Conservation (phyloP, 148 eudicot genomes). For the Arctostaphylos glauca region DNA sequence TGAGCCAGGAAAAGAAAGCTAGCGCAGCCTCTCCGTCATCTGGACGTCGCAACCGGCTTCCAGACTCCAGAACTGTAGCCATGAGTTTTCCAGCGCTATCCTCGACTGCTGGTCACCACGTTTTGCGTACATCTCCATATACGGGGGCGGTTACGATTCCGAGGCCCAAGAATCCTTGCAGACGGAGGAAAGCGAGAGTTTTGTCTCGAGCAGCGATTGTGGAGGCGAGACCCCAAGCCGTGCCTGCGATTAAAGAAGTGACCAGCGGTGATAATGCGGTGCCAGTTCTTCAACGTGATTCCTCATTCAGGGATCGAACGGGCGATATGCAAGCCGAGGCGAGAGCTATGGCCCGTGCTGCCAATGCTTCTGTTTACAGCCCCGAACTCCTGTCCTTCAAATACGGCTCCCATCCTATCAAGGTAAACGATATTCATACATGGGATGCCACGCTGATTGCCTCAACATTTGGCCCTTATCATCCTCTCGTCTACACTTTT, state of each 20-base stretch:
- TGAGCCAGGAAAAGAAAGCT: neutral
- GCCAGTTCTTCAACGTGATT: conserved; percentile 13
- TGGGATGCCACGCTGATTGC: neutral
- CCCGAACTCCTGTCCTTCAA: conserved; percentile 57
- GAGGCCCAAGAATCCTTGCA: neutral
- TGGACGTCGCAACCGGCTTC: neutral
- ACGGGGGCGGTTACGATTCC: neutral
- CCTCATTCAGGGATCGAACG: conserved; percentile 50
- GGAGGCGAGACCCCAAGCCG: conserved; percentile 18
- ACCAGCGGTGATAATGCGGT: conserved; percentile 12
- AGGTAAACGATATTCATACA: conserved; percentile 30
- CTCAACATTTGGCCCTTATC: neutral
- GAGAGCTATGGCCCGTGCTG: conserved; percentile 82
- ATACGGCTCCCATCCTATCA: conserved; percentile 82
- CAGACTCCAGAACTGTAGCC: neutral
- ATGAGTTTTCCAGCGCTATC: conserved; percentile 6
- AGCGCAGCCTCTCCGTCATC: neutral
- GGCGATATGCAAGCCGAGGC: conserved; percentile 95
- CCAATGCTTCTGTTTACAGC: conserved; percentile 66
- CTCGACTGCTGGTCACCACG: neutral
- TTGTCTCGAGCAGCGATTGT: conserved; percentile 20
- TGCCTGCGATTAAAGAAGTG: conserved; percentile 15
- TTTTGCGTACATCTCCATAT: neutral
- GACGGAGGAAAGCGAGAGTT: neutral
- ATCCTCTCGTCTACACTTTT: conserved; percentile 2